Evolutionary conservation across 441 rosid genomes (phyloP).

Genomic region (Viola pubescens): DNA sequence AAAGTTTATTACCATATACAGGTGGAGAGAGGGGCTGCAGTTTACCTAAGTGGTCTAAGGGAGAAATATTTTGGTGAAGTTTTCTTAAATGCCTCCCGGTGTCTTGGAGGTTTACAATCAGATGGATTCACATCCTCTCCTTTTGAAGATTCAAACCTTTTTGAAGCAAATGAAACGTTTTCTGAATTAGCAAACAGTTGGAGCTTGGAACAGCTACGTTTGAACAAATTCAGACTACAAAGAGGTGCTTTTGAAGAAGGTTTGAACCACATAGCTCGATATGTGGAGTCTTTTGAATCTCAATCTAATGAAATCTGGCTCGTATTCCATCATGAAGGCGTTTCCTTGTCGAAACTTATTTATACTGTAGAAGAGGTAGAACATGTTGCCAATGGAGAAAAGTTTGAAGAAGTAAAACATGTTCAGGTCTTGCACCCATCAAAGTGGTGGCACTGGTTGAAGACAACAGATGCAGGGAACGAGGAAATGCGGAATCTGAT

Average conservation of each 20-base stretch:
- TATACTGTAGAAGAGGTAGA: slow-evolving; percentile 70
- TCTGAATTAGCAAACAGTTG: slow-evolving; percentile 24
- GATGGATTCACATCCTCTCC: slow-evolving; percentile 28
- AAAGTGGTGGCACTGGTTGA: slow-evolving; percentile 98
- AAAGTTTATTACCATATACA: slow-evolving; percentile 27
- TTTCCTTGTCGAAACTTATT: slow-evolving; percentile 78
- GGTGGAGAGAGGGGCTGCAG: slow-evolving; percentile 87
- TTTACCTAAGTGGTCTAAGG: slow-evolving; percentile 82
- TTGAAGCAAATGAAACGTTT: slow-evolving; percentile 25
- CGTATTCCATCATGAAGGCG: slow-evolving; percentile 83
- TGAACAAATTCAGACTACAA: slow-evolving; percentile 22
- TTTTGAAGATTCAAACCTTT: slow-evolving; percentile 23
- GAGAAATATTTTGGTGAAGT: slow-evolving; percentile 95
- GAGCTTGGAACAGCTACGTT: slow-evolving; percentile 25
- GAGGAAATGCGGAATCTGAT: slow-evolving; percentile 85
- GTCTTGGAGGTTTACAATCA: slow-evolving; percentile 36
- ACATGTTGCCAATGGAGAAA: slow-evolving; percentile 33
- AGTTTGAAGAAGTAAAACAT: slow-evolving; percentile 46
- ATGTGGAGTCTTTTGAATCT: slow-evolving; percentile 89
- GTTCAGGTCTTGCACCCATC: slow-evolving; percentile 71
- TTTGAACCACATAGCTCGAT: slow-evolving; percentile 89
- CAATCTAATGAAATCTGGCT: slow-evolving; percentile 88
- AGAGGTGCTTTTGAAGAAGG: slow-evolving; percentile 55
- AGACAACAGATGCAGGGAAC: slow-evolving; percentile 74
- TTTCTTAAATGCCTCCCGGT: slow-evolving; percentile 63